Evolutionary conservation across 257 asterid genomes (phyloP), one percentile per base, ranked within the genome.

Genomic region (Plantago ovata): DNA sequence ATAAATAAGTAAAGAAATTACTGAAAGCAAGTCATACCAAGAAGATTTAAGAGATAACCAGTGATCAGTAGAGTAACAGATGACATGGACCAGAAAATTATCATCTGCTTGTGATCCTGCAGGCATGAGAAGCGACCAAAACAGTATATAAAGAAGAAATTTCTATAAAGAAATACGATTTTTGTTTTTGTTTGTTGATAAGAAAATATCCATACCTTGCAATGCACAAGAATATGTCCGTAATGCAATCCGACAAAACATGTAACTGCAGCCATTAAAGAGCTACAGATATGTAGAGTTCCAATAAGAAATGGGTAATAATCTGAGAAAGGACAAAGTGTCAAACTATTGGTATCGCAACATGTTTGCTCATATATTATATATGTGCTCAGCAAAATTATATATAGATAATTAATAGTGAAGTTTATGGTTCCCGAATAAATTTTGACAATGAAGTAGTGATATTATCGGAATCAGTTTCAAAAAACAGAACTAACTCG

Each of bases 71-170:
- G 62, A 38, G 74, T 65, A 7, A 73, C 47, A 1, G 94, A 85
- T 54, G 87, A 67, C 56, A 67, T 65, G 22, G 73, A 50, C 94
- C 94, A 85, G n/a, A 77, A 73, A 52, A 77, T 16, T 22, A 82
- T 72, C 63, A 90, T 72, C n/a, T 16, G 50, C 65, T 60, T 85
- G 75, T 79, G 90, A 65, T 85, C 86, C 94, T 84, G 90, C 18
- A 46, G 51, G 3, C 15, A 16, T 46, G 22, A 7, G 23, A 7
- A 10, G 23, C n/a, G n/a, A n/a, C n/a, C n/a, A n/a, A n/a, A n/a
- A n/a, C n/a, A n/a, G n/a, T n/a, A 22, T 16, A 16, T 15, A n/a
- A 8, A 22, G 22, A 46, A 16, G 19, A 46, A 15, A 10, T n/a
- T 46, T 10, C 15, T 5, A 14, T 4, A 9, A 14, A 44, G 49